Conservation (phyloP, 2,329 filamentous ascomycete species). For the Pleomassaria siparia region DNA sequence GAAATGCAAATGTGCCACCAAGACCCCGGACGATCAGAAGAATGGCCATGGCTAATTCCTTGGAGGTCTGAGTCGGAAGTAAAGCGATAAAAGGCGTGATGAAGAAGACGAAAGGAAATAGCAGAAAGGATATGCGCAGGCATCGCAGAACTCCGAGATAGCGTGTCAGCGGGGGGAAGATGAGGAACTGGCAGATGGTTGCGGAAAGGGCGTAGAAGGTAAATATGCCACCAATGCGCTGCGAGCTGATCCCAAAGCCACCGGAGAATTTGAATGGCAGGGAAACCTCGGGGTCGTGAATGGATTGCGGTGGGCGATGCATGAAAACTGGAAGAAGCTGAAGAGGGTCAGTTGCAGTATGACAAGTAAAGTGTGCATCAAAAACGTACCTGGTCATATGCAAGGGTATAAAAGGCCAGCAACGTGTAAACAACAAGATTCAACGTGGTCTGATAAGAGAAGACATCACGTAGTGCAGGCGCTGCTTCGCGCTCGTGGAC, state of each 20-base stretch:
- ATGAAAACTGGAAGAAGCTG: conserved; percentile 80
- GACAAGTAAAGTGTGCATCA: neutral
- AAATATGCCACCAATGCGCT: conserved; percentile 81
- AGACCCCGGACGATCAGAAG: conserved; percentile 76
- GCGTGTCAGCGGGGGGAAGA: conserved; percentile 77
- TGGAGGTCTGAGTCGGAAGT: conserved; percentile 50
- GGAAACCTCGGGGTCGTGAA: conserved; percentile 56
- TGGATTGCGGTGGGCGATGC: conserved; percentile 65
- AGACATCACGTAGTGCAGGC: conserved; percentile 62
- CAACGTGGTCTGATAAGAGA: conserved; percentile 72
- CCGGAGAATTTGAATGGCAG: conserved; percentile 81
- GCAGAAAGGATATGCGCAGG: conserved; percentile 65
- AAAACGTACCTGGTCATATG: conserved; percentile 70
- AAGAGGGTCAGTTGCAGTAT: conserved; percentile 9
- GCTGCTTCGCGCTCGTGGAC: conserved; percentile 13
- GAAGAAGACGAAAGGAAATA: conserved; percentile 76
- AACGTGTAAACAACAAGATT: conserved; percentile 78
- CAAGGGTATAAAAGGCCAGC: conserved; percentile 77
- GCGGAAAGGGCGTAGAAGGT: conserved; percentile 78
- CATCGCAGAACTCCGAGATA: conserved; percentile 74
- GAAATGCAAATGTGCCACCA: conserved; percentile 81
- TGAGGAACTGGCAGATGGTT: conserved; percentile 79
- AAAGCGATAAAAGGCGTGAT: conserved; percentile 80
- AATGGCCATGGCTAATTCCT: conserved; percentile 62
- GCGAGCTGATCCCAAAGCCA: conserved; percentile 74